These are phyloP conservation scores for Xylariaceae sp. DNA, from an alignment of 2,329 filamentous ascomycete species.

Conservation along the genomic window DNA sequence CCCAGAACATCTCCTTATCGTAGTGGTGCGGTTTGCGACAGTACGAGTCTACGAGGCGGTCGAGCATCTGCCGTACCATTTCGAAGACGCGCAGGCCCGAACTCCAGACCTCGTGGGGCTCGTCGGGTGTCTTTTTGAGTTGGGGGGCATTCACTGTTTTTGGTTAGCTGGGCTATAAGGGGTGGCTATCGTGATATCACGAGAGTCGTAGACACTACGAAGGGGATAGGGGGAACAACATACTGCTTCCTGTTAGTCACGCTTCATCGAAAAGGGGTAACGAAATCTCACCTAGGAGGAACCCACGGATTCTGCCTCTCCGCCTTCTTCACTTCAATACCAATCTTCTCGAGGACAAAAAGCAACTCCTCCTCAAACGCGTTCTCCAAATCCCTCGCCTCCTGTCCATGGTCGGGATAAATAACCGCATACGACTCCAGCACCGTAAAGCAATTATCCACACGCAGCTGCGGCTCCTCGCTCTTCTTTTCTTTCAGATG, in stretches of 20 bases:
- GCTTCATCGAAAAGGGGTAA: neutral
- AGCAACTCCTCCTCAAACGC: neutral
- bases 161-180: neutral
- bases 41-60: constrained; percentile 14
- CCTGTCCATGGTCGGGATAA: constrained; percentile 11
- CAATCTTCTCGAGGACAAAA: neutral
- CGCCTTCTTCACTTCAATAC: neutral
- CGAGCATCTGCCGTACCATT: constrained; percentile 12
- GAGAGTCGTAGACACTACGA: no score
- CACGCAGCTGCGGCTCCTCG: neutral
- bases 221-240: neutral
- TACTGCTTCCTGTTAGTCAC: constrained; percentile 6
- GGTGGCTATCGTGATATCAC: neutral
- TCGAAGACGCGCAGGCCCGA: constrained; percentile 21
- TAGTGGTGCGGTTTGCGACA: neutral
- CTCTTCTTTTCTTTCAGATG: constrained; percentile 2
- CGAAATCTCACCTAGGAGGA: constrained; percentile 7
- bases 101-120: constrained; percentile 6
- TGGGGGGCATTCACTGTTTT: constrained; percentile 14
- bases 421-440: constrained; percentile 14
- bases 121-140: neutral
- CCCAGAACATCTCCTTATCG: constrained; percentile 8
- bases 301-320: constrained; percentile 1
- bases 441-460: neutral
- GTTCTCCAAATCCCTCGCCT: neutral